These are phyloP conservation scores for Candida endomychidarum DNA, from an alignment of 805 yeast genomes.

Conservation along the genomic window DNA sequence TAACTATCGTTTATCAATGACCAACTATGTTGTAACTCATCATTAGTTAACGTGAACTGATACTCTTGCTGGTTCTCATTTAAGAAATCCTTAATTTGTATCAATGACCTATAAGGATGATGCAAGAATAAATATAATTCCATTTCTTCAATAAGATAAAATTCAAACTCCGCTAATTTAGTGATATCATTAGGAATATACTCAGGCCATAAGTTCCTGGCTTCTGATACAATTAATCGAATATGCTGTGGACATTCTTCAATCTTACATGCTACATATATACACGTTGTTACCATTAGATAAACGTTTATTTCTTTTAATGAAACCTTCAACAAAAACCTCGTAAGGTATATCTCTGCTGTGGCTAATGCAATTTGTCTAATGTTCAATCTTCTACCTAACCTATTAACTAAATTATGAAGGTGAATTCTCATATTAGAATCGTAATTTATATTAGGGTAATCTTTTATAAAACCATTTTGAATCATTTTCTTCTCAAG, in stretches of 20 bases:
- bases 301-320: conserved; percentile 82
- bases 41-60: conserved; percentile 46
- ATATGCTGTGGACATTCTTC: conserved; percentile 97
- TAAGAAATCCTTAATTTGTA: conserved; percentile 50
- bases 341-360: conserved; percentile 79
- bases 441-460: conserved; percentile 51
- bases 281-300: conserved; percentile 75
- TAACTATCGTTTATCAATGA: conserved; percentile 86
- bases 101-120: conserved; percentile 69
- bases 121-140: conserved; percentile 68
- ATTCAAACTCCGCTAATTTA: conserved; percentile 92
- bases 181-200: conserved; percentile 89
- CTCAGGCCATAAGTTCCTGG: conserved; percentile 92
- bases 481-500: conserved; percentile 45
- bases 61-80: conserved; percentile 25
- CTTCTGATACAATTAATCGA: conserved; percentile 76
- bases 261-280: conserved; percentile 88
- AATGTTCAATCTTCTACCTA: conserved; percentile 75
- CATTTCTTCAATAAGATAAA: conserved; percentile 86
- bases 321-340: conserved; percentile 73
- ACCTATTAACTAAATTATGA: conserved; percentile 68
- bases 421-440: conserved; percentile 72
- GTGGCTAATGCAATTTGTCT: conserved; percentile 86
- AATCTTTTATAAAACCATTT: conserved; percentile 42
- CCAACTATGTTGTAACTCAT: conserved; percentile 86